Evolutionary conservation across 2,329 filamentous ascomycete species (phyloP).

Genomic region (Trichoderma endophyticum): DNA sequence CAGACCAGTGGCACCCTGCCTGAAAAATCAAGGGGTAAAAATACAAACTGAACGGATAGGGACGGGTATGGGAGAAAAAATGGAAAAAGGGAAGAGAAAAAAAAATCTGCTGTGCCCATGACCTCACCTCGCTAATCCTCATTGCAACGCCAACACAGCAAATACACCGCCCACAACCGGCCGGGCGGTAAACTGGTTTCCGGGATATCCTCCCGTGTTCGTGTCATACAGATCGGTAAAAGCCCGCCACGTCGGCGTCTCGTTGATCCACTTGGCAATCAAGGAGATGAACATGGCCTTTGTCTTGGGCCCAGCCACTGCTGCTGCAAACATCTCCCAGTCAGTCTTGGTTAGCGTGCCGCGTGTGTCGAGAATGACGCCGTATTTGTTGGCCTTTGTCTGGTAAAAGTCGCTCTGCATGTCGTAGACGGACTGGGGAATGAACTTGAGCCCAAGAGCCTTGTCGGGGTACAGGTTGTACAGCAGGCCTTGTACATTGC

Average conservation of each 20-base stretch:
- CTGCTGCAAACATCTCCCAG: conserved; percentile 84
- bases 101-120: conserved; percentile 7
- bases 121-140: neutral
- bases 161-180: conserved; percentile 81
- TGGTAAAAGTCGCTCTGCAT: conserved; percentile 76
- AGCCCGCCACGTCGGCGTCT: conserved; percentile 66
- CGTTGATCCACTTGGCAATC: conserved; percentile 71
- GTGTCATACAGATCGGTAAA: conserved; percentile 78
- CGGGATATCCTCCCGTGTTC: conserved; percentile 62
- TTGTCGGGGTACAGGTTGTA: conserved; percentile 84
- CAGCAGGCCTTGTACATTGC: conserved; percentile 39
- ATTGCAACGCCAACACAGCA: conserved; percentile 64
- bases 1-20: neutral
- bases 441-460: conserved; percentile 72
- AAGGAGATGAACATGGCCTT: conserved; percentile 63
- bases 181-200: conserved; percentile 66
- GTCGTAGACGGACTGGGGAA: conserved; percentile 71
- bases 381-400: conserved; percentile 68
- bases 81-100: neutral
- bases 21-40: neutral
- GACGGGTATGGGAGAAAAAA: neutral
- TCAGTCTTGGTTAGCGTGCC: conserved; percentile 82
- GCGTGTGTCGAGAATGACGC: conserved; percentile 77
- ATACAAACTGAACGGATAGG: neutral
- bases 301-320: conserved; percentile 61